phyloP scores from a whole-genome alignment of 345 rosid genomes.

The Citrus sinensis region DVS_A1.0 CM039161.1:19786501-19787000 shows the following conservation, averaged over 20 bases:
- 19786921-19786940: slow-evolving; percentile 22
- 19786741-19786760: slow-evolving; percentile 25
- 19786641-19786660: slow-evolving; percentile 21
- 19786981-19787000: slow-evolving; percentile 22
- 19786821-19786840: slow-evolving; percentile 32
- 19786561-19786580: slow-evolving; percentile 27
- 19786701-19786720: slow-evolving; percentile 24
- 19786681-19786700: slow-evolving; percentile 33
- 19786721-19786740: slow-evolving; percentile 38
- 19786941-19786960: slow-evolving; percentile 26
- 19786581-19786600: slow-evolving; percentile 31
- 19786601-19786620: slow-evolving; percentile 14
- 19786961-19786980: slow-evolving; percentile 14
- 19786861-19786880: slow-evolving; percentile 41
- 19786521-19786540: slow-evolving; percentile 39
- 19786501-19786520: slow-evolving; percentile 27
- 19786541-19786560: slow-evolving; percentile 44
- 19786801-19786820: slow-evolving; percentile 23
- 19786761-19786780: slow-evolving; percentile 27
- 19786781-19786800: slow-evolving; percentile 38
- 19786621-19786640: slow-evolving; percentile 18
- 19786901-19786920: slow-evolving; percentile 22
- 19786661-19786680: slow-evolving; percentile 28
- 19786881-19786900: slow-evolving; percentile 22
- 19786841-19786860: slow-evolving; percentile 21